These are phyloP conservation scores for Knufia petricola DNA, from an alignment of 2,329 filamentous ascomycete species.

Conservation along the genomic window DNA sequence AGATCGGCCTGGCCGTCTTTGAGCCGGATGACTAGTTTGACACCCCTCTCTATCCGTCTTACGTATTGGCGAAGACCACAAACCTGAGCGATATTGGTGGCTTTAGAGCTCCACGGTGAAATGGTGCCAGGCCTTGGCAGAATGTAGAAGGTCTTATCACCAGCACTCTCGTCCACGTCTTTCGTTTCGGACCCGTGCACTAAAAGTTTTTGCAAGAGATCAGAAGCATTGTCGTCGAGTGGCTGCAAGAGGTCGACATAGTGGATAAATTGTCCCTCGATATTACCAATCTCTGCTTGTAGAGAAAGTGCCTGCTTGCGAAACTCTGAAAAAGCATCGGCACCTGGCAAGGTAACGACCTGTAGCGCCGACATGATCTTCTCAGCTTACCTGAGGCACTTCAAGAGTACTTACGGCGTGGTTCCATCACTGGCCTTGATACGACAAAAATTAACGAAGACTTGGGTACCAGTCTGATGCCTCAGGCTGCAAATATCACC, in stretches of 20 bases:
- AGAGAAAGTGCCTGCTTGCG: constrained; percentile 35
- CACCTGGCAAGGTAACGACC: constrained; percentile 18
- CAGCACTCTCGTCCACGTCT: constrained; percentile 34
- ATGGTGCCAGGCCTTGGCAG: constrained; percentile 70
- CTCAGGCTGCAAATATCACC: no score
- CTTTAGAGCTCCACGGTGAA: constrained; percentile 96
- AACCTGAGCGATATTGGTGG: constrained; percentile 85
- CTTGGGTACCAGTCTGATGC: no score
- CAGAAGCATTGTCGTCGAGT: constrained; percentile 38
- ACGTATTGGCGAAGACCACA: constrained; percentile 67
- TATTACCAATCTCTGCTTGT: constrained; percentile 34
- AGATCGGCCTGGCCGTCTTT: constrained; percentile 47
- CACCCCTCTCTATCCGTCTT: constrained; percentile 76
- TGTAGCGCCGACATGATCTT: constrained; percentile 12
- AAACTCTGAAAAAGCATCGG: constrained; percentile 35
- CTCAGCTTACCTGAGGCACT: background rate
- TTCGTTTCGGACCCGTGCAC: constrained; percentile 47
- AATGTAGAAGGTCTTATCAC: constrained; percentile 55
- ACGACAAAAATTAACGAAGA: no score
- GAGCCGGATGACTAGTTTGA: constrained; percentile 58
- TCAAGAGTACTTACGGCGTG: no score
- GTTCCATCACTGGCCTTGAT: no score
- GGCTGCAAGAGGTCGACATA: constrained; percentile 53
- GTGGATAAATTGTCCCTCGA: constrained; percentile 46
- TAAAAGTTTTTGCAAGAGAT: constrained; percentile 49